Percentiles rank a stretch among this genome's conserved stretches.
These are phyloP conservation scores for Dactylonectria estremocensis DNA, from an alignment of 2,329 filamentous ascomycete genomes.

Conservation along the genomic window DNA sequence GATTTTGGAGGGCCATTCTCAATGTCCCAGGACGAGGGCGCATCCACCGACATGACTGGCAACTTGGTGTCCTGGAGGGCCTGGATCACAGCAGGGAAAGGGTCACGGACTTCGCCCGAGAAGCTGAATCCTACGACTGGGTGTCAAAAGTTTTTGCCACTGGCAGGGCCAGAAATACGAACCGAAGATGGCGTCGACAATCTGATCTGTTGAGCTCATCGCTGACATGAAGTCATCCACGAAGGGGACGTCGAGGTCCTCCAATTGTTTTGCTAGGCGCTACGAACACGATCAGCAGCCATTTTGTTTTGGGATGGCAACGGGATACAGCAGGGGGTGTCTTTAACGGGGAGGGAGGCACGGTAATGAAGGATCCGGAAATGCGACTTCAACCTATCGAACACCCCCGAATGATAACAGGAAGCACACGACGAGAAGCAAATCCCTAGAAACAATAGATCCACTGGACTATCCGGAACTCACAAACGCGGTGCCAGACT, in stretches of 20 bases:
- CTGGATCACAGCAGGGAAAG: slow-evolving; percentile 86
- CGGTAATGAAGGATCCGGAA: slow-evolving; percentile 20
- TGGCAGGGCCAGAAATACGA: slow-evolving; percentile 45
- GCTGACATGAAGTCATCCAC: slow-evolving; percentile 82
- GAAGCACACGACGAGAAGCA: slow-evolving; percentile 36
- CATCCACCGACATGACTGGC: slow-evolving; percentile 91
- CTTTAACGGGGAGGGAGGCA: slow-evolving; percentile 16
- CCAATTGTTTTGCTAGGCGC: slow-evolving; percentile 88
- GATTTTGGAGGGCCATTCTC: slow-evolving; percentile 84
- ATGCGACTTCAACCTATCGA: slow-evolving; percentile 28
- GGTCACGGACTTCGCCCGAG: slow-evolving; percentile 90
- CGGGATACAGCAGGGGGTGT: slow-evolving; percentile 22
- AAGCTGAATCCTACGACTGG: slow-evolving; percentile 85
- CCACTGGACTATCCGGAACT: slow-evolving; percentile 31
- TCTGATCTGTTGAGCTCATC: slow-evolving; percentile 79
- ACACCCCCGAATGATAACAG: slow-evolving; percentile 35
- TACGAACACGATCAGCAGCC: slow-evolving; percentile 59
- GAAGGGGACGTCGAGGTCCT: slow-evolving; percentile 87
- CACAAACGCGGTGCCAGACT: slow-evolving; percentile 11
- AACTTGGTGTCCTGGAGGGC: slow-evolving; percentile 80
- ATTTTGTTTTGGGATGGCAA: slow-evolving; percentile 18
- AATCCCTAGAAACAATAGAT: slow-evolving; percentile 40
- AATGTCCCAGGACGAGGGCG: slow-evolving; percentile 95
- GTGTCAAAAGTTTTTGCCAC: slow-evolving; percentile 32
- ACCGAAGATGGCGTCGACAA: slow-evolving; percentile 96